A percentile compares a stretch with the other conserved stretches of the same genome.
Evolutionary conservation across 148 eudicot genomes (phyloP).

Genomic region (Fallopia convolvulus): DNA sequence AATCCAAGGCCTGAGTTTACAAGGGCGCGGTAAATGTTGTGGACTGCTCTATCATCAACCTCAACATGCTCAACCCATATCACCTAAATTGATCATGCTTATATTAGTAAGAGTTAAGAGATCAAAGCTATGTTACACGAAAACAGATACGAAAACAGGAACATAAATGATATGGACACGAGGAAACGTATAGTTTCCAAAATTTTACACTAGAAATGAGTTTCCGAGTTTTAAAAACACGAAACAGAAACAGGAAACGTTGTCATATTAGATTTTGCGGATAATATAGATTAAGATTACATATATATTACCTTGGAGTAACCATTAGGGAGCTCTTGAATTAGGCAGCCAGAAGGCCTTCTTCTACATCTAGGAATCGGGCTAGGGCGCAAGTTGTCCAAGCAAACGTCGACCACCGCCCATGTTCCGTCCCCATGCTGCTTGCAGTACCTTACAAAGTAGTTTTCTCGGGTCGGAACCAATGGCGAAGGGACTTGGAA

Average conservation of each 20-base stretch:
- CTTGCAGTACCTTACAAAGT: constrained; percentile 84
- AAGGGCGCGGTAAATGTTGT: constrained; percentile 53
- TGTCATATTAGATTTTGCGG: not conserved
- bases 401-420: constrained; percentile 88
- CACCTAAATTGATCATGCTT: constrained; percentile 30
- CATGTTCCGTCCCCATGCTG: constrained; percentile 82
- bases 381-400: constrained; percentile 62
- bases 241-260: too few species aligned
- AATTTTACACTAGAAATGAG: too few species aligned
- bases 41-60: constrained; percentile 75
- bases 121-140: not conserved
- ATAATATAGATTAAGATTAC: not conserved
- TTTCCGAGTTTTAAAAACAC: too few species aligned
- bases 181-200: too few species aligned
- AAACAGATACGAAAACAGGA: too few species aligned
- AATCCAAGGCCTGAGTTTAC: constrained; percentile 78
- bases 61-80: constrained; percentile 91
- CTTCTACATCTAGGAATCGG: constrained; percentile 53
- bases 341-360: constrained; percentile 87
- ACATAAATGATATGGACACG: too few species aligned
- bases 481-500: constrained; percentile 84
- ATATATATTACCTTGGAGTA: constrained; percentile 58
- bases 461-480: constrained; percentile 83
- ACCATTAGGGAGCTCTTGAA: constrained; percentile 78
- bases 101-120: not conserved